These are phyloP conservation scores for Heracleum sosnowskyi DNA, from an alignment of 129 eudicot species.

Conservation along the genomic window DNA sequence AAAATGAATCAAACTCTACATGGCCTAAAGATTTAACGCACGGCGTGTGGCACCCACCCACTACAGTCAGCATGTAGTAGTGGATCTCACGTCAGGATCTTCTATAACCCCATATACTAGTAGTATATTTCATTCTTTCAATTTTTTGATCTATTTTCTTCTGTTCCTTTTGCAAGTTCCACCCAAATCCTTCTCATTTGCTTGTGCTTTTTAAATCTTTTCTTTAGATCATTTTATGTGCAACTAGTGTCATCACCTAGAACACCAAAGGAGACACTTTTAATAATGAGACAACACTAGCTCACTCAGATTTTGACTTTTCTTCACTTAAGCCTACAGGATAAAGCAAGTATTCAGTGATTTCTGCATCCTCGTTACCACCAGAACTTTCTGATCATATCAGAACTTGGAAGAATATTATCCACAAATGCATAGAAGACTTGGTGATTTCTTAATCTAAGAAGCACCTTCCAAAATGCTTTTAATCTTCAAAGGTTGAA, in stretches of 20 bases:
- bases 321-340: background rate
- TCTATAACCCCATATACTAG: background rate
- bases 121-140: background rate
- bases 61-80: background rate
- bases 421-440: background rate
- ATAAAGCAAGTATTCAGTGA: background rate
- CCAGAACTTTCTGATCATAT: background rate
- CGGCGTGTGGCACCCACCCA: background rate
- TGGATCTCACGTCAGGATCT: background rate
- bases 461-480: background rate
- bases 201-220: background rate
- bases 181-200: background rate
- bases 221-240: background rate
- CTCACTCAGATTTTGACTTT: background rate
- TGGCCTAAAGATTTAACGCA: background rate
- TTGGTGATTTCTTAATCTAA: background rate
- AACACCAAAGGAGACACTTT: background rate
- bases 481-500: background rate
- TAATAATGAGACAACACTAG: background rate
- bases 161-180: background rate
- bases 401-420: background rate
- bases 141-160: background rate
- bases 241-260: background rate
- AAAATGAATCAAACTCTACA: background rate
- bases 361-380: background rate